phyloP scores from a whole-genome alignment of 306 rosid genomes.

The Casuarina cunninghamiana region DNA sequence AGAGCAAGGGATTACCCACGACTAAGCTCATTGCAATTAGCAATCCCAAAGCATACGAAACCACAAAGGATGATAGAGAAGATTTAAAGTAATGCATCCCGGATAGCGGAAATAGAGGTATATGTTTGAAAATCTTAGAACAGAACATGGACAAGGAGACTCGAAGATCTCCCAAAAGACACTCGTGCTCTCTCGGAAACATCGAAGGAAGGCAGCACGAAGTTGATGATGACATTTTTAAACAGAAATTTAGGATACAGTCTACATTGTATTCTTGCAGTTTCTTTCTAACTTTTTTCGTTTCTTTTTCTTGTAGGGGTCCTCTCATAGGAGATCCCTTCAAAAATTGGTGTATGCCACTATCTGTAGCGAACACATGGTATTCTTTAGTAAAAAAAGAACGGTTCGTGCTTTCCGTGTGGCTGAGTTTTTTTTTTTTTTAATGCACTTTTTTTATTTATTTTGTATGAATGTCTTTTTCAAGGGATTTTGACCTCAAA shows the following conservation, averaged over 20 bases:
- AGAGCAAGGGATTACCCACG: background rate
- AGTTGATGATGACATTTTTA: background rate
- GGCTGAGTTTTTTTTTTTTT: no score
- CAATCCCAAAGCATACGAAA: slow-evolving; percentile 15
- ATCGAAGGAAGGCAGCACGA: background rate
- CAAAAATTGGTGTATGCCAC: no score
- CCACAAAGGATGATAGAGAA: background rate
- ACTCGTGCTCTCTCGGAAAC: slow-evolving; percentile 21
- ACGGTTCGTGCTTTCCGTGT: no score
- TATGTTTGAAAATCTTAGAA: slow-evolving; percentile 27
- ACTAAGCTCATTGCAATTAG: background rate
- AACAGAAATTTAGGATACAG: background rate
- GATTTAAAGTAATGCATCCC: background rate
- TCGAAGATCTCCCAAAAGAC: slow-evolving; percentile 23
- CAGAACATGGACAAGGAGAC: slow-evolving; percentile 23
- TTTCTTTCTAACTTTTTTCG: background rate
- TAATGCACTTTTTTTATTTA: no score
- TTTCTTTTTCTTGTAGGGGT: no score
- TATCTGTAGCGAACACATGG: no score
- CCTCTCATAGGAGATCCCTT: no score
- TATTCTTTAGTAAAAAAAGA: no score
- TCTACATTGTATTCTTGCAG: background rate
- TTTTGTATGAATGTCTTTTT: no score
- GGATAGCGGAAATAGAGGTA: slow-evolving; percentile 29
- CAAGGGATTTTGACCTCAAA: no score